These are phyloP conservation scores for Sarcodon aspratus DNA, from an alignment of 768 basidiomycete species.

Conservation along the genomic window DNA sequence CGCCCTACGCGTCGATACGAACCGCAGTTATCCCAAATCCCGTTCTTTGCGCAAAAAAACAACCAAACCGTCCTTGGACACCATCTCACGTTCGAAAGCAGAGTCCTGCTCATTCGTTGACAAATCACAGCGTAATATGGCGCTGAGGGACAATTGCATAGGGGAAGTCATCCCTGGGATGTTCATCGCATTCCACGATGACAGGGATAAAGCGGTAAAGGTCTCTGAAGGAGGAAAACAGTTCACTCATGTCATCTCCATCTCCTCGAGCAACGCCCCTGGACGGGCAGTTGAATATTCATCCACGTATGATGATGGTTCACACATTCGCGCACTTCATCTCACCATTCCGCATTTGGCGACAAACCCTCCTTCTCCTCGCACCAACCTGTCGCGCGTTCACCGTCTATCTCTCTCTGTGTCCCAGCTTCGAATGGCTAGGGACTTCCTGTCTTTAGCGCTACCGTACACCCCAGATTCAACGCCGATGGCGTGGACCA, in stretches of 20 bases:
- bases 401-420: conserved; percentile 15
- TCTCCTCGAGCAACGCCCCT: conserved; percentile 4
- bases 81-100: not conserved
- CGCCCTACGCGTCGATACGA: not conserved
- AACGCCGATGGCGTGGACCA: not conserved
- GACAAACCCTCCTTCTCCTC: conserved; percentile 11
- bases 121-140: not conserved
- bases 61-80: not conserved
- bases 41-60: not conserved
- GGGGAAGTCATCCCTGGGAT: conserved; percentile 14
- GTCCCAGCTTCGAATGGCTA: conserved; percentile 25
- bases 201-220: conserved; percentile 1
- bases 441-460: conserved; percentile 31
- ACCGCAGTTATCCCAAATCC: not conserved
- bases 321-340: conserved; percentile 1
- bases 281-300: not conserved
- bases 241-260: conserved; percentile 16
- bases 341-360: conserved; percentile 2
- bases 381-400: not conserved
- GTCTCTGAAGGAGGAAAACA: conserved; percentile 4
- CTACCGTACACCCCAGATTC: conserved; percentile 19
- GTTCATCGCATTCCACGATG: conserved; percentile 11
- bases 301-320: not conserved
- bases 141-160: conserved; percentile 5
- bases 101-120: not conserved